Conservation (phyloP, 805 yeast species). For the Saitoella complicata region DNA sequence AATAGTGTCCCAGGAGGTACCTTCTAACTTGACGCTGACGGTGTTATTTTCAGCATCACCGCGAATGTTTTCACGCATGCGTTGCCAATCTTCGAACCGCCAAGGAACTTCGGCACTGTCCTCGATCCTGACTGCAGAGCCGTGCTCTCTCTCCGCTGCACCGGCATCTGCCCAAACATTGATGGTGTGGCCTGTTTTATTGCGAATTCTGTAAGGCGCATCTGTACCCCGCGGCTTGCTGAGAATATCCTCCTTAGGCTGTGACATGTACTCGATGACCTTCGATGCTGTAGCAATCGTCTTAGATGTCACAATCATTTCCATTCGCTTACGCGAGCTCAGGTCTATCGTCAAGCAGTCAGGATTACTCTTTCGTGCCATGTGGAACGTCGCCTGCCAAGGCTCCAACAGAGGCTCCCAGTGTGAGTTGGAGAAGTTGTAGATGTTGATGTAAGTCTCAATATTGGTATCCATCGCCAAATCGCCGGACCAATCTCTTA, state of each 20-base stretch:
- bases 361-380: conserved; percentile 25
- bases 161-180: conserved; percentile 62
- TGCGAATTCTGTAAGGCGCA: conserved; percentile 63
- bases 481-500: conserved; percentile 77
- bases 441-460: conserved; percentile 54
- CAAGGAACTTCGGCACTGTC: conserved; percentile 47
- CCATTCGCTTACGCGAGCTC: conserved; percentile 60
- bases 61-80: conserved; percentile 61
- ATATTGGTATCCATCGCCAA: conserved; percentile 51
- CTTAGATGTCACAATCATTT: conserved; percentile 65
- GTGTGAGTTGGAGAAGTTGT: conserved; percentile 73
- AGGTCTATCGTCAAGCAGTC: conserved; percentile 44
- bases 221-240: conserved; percentile 53
- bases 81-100: conserved; percentile 92
- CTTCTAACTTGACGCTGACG: conserved; percentile 36
- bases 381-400: conserved; percentile 51
- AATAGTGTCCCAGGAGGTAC: neutral
- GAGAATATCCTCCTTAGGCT: conserved; percentile 16
- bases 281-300: conserved; percentile 64
- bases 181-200: conserved; percentile 74
- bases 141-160: conserved; percentile 16
- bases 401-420: conserved; percentile 94
- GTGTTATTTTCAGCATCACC: conserved; percentile 45
- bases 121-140: conserved; percentile 19
- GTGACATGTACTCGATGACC: conserved; percentile 23